These are phyloP conservation scores for Xylariaceae sp. DNA, from an alignment of 2,329 filamentous ascomycete genomes.

Conservation along the genomic window DNA sequence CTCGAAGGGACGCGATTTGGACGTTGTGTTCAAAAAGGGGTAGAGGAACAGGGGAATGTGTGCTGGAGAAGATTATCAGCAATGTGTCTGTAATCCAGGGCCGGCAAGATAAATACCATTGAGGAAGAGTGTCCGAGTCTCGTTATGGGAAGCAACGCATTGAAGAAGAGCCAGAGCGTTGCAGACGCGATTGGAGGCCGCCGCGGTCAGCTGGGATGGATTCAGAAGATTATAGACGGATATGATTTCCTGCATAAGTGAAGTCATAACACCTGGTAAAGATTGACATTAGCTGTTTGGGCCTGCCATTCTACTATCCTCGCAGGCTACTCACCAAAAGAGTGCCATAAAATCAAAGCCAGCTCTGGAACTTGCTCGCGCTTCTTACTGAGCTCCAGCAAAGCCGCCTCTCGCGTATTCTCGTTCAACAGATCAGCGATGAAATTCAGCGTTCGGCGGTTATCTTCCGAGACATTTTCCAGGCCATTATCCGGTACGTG, in stretches of 20 bases:
- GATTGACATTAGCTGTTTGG: conserved; percentile 10
- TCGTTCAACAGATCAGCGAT: conserved; percentile 89
- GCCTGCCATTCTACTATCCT: not conserved
- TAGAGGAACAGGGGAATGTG: conserved; percentile 98
- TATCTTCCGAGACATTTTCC: conserved; percentile 80
- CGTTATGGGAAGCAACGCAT: conserved; percentile 95
- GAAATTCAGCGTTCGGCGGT: conserved; percentile 85
- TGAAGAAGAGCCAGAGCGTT: conserved; percentile 94
- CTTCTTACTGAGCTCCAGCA: conserved; percentile 97
- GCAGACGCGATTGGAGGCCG: conserved; percentile 95
- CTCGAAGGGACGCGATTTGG: conserved; percentile 95
- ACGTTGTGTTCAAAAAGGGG: conserved; percentile 97
- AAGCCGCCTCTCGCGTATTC: conserved; percentile 79
- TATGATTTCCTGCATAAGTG: conserved; percentile 95
- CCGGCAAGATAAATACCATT: conserved; percentile 59
- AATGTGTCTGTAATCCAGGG: not conserved
- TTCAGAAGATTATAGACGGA: conserved; percentile 96
- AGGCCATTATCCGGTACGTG: conserved; percentile 53
- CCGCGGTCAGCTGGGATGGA: conserved; percentile 92
- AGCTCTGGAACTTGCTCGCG: conserved; percentile 95
- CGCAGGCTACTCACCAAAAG: conserved; percentile 68
- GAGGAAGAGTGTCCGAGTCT: conserved; percentile 88
- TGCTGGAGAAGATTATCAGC: conserved; percentile 48
- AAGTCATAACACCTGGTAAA: conserved; percentile 86
- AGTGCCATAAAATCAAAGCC: conserved; percentile 96